phyloP scores from a whole-genome alignment of 2,329 filamentous ascomycete genomes.

The Penicillium olsonii region DNA sequence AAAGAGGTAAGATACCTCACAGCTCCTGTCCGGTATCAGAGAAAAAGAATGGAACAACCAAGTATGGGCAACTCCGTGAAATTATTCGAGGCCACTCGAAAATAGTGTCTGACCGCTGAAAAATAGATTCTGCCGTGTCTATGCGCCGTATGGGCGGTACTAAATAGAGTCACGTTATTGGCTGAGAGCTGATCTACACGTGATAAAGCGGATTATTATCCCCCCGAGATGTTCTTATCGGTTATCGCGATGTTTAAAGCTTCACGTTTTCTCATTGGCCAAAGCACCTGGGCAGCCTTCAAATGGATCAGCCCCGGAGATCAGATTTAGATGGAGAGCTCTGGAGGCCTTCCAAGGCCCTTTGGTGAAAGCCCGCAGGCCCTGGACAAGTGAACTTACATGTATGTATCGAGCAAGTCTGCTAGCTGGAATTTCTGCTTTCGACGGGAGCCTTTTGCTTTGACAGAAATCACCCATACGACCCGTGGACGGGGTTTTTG shows the following conservation, averaged over 20 bases:
- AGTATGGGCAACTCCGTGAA: conserved; percentile 12
- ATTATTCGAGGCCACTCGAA: not conserved
- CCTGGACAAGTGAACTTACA: no score
- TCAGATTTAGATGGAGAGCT: no score
- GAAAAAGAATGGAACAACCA: conserved; percentile 17
- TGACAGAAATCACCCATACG: no score
- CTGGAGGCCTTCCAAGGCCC: no score
- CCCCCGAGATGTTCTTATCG: not conserved
- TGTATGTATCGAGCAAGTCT: no score
- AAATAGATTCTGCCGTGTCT: not conserved
- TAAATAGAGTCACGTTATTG: not conserved
- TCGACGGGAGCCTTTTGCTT: no score
- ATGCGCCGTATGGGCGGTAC: not conserved
- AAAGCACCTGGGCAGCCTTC: not conserved
- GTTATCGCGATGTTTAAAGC: not conserved
- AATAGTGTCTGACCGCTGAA: not conserved
- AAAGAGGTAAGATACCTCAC: conserved; percentile 31
- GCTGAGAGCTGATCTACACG: not conserved
- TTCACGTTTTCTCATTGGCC: not conserved
- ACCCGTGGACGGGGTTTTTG: no score
- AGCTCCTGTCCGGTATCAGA: conserved; percentile 18
- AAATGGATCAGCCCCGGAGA: no score
- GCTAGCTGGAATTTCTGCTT: no score
- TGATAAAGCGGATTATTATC: not conserved
- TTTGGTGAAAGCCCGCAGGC: no score